Conservation (phyloP, 2,329 filamentous ascomycete genomes). For the Aspergillus jensenii region DNA sequence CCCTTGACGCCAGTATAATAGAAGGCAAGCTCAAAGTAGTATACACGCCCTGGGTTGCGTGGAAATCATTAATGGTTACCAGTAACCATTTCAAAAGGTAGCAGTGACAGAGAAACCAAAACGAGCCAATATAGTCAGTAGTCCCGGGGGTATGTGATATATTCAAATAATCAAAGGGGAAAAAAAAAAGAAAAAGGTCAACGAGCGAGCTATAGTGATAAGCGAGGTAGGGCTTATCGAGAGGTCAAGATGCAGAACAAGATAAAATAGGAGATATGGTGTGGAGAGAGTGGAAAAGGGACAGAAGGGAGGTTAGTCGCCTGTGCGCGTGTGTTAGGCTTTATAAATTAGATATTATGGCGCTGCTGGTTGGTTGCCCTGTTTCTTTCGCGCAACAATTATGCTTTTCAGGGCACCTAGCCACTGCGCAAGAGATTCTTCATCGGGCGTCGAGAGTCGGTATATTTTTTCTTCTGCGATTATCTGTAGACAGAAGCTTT, state of each 20-base stretch:
- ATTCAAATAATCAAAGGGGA: slow-evolving; percentile 1
- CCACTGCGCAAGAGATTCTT: slow-evolving; percentile 79
- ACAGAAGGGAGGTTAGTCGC: background rate
- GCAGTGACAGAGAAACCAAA: background rate
- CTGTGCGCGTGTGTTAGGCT: background rate
- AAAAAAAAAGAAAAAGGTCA: background rate
- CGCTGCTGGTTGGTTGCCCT: slow-evolving; percentile 22
- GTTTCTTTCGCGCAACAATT: slow-evolving; percentile 37
- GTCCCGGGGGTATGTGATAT: slow-evolving; percentile 19
- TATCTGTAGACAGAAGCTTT: slow-evolving; percentile 83
- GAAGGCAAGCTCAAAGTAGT: background rate
- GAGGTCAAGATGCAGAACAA: background rate
- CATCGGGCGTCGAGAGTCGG: slow-evolving; percentile 73
- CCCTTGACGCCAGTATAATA: background rate
- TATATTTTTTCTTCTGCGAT: slow-evolving; percentile 90
- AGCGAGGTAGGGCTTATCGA: background rate
- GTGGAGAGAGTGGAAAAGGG: background rate
- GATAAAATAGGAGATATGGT: background rate
- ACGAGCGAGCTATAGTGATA: background rate
- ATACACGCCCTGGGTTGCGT: background rate
- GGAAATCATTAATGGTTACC: slow-evolving; percentile 3
- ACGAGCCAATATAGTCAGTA: slow-evolving; percentile 16
- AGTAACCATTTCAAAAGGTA: background rate
- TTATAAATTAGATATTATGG: background rate
- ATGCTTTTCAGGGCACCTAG: slow-evolving; percentile 86